Evolutionary conservation across 371 early-diverging fungal genomes (phyloP).

Genomic region (Syncephalastrum monosporum): DNA sequence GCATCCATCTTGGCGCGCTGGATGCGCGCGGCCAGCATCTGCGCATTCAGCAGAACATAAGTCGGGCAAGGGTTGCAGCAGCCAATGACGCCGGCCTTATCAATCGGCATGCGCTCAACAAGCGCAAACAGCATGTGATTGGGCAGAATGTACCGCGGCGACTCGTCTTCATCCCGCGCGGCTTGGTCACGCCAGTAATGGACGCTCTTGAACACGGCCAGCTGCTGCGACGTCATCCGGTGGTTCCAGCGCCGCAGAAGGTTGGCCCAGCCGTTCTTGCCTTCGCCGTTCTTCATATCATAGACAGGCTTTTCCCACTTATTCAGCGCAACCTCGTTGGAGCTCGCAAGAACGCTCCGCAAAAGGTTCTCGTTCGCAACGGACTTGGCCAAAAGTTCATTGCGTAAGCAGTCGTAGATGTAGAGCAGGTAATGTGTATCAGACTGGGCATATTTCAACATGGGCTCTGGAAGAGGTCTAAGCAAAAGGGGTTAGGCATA

Average conservation of each 20-base stretch:
- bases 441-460: slow-evolving; percentile 89
- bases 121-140: slow-evolving; percentile 83
- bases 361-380: slow-evolving; percentile 66
- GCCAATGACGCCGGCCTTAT: slow-evolving; percentile 66
- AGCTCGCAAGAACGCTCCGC: slow-evolving; percentile 65
- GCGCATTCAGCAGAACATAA: slow-evolving; percentile 78
- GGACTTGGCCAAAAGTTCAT: slow-evolving; percentile 66
- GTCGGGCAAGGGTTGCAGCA: slow-evolving; percentile 87
- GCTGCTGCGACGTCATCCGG: slow-evolving; percentile 57
- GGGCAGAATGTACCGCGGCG: slow-evolving; percentile 85
- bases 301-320: slow-evolving; percentile 79
- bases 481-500: background rate
- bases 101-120: slow-evolving; percentile 78
- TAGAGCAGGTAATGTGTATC: slow-evolving; percentile 97
- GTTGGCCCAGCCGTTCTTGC: slow-evolving; percentile 76
- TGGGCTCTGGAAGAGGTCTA: slow-evolving; percentile 89
- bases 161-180: slow-evolving; percentile 93
- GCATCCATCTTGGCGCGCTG: slow-evolving; percentile 47
- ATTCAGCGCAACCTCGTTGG: slow-evolving; percentile 64
- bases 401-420: slow-evolving; percentile 90
- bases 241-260: slow-evolving; percentile 65
- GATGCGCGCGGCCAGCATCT: slow-evolving; percentile 74
- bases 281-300: slow-evolving; percentile 71
- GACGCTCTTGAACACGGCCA: slow-evolving; percentile 82
- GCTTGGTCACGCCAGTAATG: slow-evolving; percentile 91